A percentile compares a stretch with the other conserved stretches of the same genome.
Evolutionary conservation across 2,329 filamentous ascomycete species (phyloP).

Genomic region (Berkeleyomyces basicola): DNA sequence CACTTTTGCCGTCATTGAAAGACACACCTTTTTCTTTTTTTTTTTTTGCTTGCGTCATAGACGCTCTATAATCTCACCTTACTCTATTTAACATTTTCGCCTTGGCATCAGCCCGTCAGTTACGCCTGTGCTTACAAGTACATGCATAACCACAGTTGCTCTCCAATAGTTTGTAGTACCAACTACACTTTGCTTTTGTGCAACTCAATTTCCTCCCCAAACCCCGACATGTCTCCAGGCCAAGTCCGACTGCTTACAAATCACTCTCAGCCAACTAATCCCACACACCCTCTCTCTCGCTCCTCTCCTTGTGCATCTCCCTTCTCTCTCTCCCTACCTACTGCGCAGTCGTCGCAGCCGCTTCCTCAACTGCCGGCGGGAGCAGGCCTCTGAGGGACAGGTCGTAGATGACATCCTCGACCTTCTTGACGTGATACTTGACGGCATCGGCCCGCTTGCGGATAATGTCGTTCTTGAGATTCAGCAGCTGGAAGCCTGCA

Average conservation of each 20-base stretch:
- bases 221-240: too few species aligned
- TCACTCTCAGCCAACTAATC: too few species aligned
- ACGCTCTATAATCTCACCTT: background rate
- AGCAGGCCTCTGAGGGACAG: slow-evolving; percentile 48
- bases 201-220: too few species aligned
- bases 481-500: slow-evolving; percentile 90
- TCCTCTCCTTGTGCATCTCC: background rate
- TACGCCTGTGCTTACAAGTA: too few species aligned
- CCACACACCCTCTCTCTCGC: too few species aligned
- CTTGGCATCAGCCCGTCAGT: too few species aligned
- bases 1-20: too few species aligned
- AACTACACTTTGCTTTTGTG: too few species aligned
- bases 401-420: slow-evolving; percentile 96
- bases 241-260: too few species aligned
- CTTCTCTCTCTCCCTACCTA: background rate
- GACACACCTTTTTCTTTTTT: background rate
- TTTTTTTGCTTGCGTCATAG: background rate
- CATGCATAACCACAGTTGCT: too few species aligned
- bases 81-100: too few species aligned
- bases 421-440: slow-evolving; percentile 96
- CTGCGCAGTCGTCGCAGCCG: background rate
- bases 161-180: too few species aligned
- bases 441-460: slow-evolving; percentile 79
- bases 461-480: slow-evolving; percentile 88
- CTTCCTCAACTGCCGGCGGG: background rate